Base-by-base conservation (phyloP, 2,329 filamentous ascomycete genomes). In the Aureobasidium sp. region DNA sequence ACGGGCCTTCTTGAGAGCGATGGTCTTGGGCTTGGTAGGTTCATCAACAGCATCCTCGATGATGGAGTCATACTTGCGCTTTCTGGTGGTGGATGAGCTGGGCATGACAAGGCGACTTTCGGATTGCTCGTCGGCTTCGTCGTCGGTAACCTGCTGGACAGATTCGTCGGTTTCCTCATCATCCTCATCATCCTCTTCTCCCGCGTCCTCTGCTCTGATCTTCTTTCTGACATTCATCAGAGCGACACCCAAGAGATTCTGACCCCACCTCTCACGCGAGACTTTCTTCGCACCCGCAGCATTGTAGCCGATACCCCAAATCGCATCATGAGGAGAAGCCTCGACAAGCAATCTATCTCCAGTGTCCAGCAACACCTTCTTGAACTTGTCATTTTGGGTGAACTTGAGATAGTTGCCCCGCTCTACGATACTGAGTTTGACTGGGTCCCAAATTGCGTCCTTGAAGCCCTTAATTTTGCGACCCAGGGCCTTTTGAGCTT, bases 281-380 rank as follows among this genome's bases (percentile, higher is more conserved):
- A 27, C 25, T 1, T 27, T 63, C 60, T 73, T 75, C 2, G 84
- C 84, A 66, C 78, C 73, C 19, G 71, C 73, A 8, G 77, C 80
- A 2, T 67, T 73, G 65, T 82, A 87, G 6, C 86, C 86, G 47
- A 89, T 74, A 1, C 85, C 86, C 86, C 85, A 89, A 58, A 88
- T 79, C 5, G 76, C 68, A 73, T 89, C 85, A 61, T 70, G 75
- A 11, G 84, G 81, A 29, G 70, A 72, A 4, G 74, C 74, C 73
- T 86, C 85, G 2, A 87, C 82, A 23, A 89, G 67, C 70, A 85
- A 80, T 47, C 79, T 73, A 5, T 83, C 78, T 0, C 81, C 83
- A 1, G 86, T 88, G 8, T 68, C 75, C 45, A 88, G 69, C 63
- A 89, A 67, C 71, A 74, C 69, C 29, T 69, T 71, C 51, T 70